Base-by-base conservation (phyloP, 805 yeast genomes). In the Monosporozyma solicola region DNA sequence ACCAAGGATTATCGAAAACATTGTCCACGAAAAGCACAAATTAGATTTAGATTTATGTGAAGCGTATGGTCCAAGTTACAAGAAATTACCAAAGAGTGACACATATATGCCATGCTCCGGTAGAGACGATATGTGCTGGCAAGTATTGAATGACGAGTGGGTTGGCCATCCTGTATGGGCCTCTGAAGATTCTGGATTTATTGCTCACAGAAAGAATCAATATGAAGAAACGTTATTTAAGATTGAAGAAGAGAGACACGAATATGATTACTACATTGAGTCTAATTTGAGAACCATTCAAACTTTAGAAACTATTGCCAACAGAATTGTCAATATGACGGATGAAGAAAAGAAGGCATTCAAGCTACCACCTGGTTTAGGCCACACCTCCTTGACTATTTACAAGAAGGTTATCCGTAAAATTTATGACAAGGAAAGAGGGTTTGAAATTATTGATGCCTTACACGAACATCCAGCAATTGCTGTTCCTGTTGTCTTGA, bases 141-240 rank as follows among this genome's bases (percentile, higher is more conserved):
- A 92, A 65, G 97, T 94, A 15, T 77, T 94, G 61, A 94, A 94
- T 69, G 99, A 94, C 68, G 98, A 92, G 70, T 94, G 98, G 97
- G 98, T 94, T 37, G 97, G 97, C 6, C 98, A 94, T 70, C 99
- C 99, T 24, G 95, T 96, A n/a, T 94, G 99, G 99, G 99, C 98
- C 3, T 92, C 98, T 0, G 99, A 94, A 69, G 99, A 94, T 69
- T 87, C 97, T 11, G 99, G 99, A 0, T 94, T 92, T 63, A 91
- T 94, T 66, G 97, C 99, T n/a, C 99, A 94, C 69, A 82, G 98
- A 59, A 94, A 94, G 71, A 94, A 94, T 67, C 99, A 94, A 72
- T 94, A 92, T 67, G 99, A 94, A 70, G 99, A 94, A 68, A 87
- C 94, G 49, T 72, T 94, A 52, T 91, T 90, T 74, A 85, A 95